phyloP scores from a whole-genome alignment of 2,329 filamentous ascomycete genomes.

The Ophiostoma australiae region DNA sequence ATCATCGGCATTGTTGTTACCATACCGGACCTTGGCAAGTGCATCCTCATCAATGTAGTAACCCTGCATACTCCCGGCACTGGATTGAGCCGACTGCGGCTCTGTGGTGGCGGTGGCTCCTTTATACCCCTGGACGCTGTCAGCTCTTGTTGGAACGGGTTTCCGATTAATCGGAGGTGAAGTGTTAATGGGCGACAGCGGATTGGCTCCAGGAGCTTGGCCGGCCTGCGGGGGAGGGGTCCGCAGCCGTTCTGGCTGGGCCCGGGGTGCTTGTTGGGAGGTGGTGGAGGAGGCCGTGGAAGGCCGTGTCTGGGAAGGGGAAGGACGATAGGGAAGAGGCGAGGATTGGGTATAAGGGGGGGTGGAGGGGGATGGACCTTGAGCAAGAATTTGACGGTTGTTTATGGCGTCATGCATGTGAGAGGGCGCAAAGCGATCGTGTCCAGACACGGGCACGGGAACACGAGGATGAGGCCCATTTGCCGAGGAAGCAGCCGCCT shows the following conservation, averaged over 20 bases:
- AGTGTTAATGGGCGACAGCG: constrained; percentile 25
- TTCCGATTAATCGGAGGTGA: constrained; percentile 33
- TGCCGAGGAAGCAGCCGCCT: not conserved
- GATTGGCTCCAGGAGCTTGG: constrained; percentile 5
- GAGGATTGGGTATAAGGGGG: not conserved
- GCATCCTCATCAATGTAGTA: constrained; percentile 28
- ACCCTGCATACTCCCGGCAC: constrained; percentile 25
- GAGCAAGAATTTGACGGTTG: constrained; percentile 22
- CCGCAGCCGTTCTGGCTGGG: constrained; percentile 17
- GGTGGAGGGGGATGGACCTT: constrained; percentile 26
- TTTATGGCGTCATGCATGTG: constrained; percentile 18
- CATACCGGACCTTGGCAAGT: constrained; percentile 25
- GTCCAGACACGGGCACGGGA: constrained; percentile 12
- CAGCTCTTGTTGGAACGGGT: constrained; percentile 32
- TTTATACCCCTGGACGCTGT: constrained; percentile 28
- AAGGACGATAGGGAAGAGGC: constrained; percentile 18
- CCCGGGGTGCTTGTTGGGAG: not conserved
- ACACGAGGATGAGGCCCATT: constrained; percentile 15
- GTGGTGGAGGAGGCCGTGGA: not conserved
- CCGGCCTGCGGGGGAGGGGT: constrained; percentile 23
- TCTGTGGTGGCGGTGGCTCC: constrained; percentile 18
- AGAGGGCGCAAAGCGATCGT: constrained; percentile 19
- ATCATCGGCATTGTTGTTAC: constrained; percentile 5
- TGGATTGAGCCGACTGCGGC: constrained; percentile 29
- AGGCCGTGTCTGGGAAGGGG: constrained; percentile 8